Base-by-base conservation (phyloP, 140 eudicot species). In the Oenanthe javanica region DNA sequence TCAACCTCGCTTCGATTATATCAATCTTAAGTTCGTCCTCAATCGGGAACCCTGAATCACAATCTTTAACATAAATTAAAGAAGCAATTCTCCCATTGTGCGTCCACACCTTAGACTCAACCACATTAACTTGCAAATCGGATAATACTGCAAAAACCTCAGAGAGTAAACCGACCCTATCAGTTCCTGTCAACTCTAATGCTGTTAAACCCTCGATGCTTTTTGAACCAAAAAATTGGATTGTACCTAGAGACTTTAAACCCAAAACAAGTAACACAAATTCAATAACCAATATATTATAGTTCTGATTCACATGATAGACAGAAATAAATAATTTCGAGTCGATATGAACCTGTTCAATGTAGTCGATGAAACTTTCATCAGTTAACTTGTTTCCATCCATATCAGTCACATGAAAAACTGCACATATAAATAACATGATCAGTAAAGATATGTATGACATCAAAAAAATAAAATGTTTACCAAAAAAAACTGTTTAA, bases 81-180 rank as follows among this genome's bases (percentile, higher is more conserved):
- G 96, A 86, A 2, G 96, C 96, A 36, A 91, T 82, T 66, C 96
- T 76, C 5, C 96, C 96, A 47, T 91, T 91, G 81, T 91, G 89
- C 6, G 96, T 89, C 96, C 96, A 91, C 36, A 89, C 86, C 75
- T 91, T 91, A 0, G 96, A 83, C 59, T 91, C 96, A 5, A 87
- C 96, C 73, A 91, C 86, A 66, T 83, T 87, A 79, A 91, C 88
- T 25, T 84, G 81, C 52, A 91, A 55, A 61, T 87, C 84, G 0
- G 96, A 76, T 46, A 91, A 82, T 16, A 91, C 89, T 0, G 91
- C 93, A 42, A 87, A 89, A 70, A 89, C 86, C 86, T 91, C 96
- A 0, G 93, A 89, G 27, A 90, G 54, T 1, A 90, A 83, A 36
- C 93, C 96, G 1, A 90, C 75, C 69, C 91, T 84, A 55, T 91